A percentile compares a stretch with the other conserved stretches of the same genome.
Evolutionary conservation across 2,329 filamentous ascomycete genomes (phyloP).

Genomic region (Botrytis squamosa): DNA sequence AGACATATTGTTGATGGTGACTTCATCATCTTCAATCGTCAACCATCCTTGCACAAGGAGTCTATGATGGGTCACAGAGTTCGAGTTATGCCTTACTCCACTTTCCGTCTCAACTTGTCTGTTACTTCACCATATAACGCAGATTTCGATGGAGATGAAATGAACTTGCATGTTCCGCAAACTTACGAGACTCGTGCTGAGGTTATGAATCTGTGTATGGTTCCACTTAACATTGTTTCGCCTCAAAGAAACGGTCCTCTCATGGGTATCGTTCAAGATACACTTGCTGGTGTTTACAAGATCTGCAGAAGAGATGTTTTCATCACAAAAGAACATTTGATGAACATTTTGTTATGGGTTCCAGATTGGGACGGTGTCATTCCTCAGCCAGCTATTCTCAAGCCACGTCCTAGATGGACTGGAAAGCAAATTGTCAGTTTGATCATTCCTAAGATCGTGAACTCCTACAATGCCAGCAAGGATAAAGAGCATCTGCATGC

Average conservation of each 20-base stretch:
- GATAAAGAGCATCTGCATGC: slow-evolving; percentile 49
- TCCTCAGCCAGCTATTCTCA: slow-evolving; percentile 88
- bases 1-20: slow-evolving; percentile 94
- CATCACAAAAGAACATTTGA: slow-evolving; percentile 84
- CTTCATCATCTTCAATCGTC: slow-evolving; percentile 99
- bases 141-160: slow-evolving; percentile 99
- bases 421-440: slow-evolving; percentile 97
- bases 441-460: slow-evolving; percentile 84
- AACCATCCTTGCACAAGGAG: slow-evolving; percentile 98
- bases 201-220: slow-evolving; percentile 90
- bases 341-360: slow-evolving; percentile 97
- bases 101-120: slow-evolving; percentile 94
- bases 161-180: slow-evolving; percentile 99
- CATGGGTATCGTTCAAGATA: slow-evolving; percentile 99
- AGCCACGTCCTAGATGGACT: slow-evolving; percentile 91
- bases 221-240: slow-evolving; percentile 98
- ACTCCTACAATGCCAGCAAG: slow-evolving; percentile 66
- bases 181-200: slow-evolving; percentile 96
- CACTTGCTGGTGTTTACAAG: slow-evolving; percentile 94
- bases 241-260: slow-evolving; percentile 94
- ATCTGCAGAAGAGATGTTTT: slow-evolving; percentile 91
- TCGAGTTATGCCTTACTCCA: slow-evolving; percentile 97
- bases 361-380: slow-evolving; percentile 96
- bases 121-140: slow-evolving; percentile 99
- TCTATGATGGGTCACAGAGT: slow-evolving; percentile 99